Conservation (phyloP, 23 red algal genomes). For the Gracilaria domingensis region DNA sequence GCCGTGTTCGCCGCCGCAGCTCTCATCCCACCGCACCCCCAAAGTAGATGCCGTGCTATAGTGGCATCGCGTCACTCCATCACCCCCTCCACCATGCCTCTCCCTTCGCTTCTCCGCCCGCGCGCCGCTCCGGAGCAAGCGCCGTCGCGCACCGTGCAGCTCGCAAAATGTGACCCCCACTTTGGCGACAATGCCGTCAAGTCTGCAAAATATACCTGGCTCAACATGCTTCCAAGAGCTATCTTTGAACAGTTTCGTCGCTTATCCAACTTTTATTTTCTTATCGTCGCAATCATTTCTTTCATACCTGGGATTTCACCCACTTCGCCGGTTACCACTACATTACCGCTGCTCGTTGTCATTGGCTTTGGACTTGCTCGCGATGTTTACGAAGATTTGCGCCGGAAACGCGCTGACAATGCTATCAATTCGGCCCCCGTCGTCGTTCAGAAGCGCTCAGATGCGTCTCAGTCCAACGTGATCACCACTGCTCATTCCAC, state of each 20-base stretch:
- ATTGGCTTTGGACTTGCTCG: constrained; percentile 85
- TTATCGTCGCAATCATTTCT: constrained; percentile 79
- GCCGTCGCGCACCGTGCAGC: not conserved
- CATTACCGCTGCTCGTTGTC: constrained; percentile 86
- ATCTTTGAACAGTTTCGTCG: constrained; percentile 92
- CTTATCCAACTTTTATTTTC: constrained; percentile 88
- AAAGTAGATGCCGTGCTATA: not conserved
- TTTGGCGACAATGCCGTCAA: constrained; percentile 79
- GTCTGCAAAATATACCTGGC: constrained; percentile 84
- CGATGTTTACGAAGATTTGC: constrained; percentile 88
- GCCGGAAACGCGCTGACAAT: constrained; percentile 58
- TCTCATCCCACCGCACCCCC: not conserved
- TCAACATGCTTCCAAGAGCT: constrained; percentile 83
- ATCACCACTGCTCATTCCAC: not conserved
- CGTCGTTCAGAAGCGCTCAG: constrained; percentile 4
- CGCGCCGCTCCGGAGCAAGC: not conserved
- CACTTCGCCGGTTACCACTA: constrained; percentile 67
- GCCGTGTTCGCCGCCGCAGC: not conserved
- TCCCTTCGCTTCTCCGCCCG: not conserved
- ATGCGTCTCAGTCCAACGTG: not conserved
- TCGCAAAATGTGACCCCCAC: not conserved
- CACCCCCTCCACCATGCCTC: not conserved
- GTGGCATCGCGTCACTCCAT: not conserved
- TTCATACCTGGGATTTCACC: constrained; percentile 89
- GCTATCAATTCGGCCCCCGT: constrained; percentile 58